Evolutionary conservation across 2,329 filamentous ascomycete species (phyloP).

Genomic region (Aspergillus aculeatus): DNA sequence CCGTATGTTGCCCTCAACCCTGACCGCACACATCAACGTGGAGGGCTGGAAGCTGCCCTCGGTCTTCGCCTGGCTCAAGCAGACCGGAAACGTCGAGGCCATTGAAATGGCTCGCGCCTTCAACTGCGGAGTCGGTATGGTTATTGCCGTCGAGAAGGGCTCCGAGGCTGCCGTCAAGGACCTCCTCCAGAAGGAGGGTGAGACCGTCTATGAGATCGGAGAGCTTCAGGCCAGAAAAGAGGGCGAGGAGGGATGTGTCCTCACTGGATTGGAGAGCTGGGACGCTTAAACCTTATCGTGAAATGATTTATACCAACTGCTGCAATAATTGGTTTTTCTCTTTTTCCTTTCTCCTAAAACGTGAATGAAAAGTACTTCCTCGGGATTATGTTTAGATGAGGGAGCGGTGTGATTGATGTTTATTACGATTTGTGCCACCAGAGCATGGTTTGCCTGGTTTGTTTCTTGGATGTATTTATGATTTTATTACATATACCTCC

Average conservation of each 20-base stretch:
- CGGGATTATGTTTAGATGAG: background rate
- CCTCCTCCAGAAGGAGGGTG: conserved; percentile 65
- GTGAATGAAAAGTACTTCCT: background rate
- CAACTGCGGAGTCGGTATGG: conserved; percentile 95
- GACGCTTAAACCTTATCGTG: conserved; percentile 16
- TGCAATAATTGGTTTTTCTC: conserved; percentile 7
- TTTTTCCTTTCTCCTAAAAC: background rate
- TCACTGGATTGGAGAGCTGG: conserved; percentile 59
- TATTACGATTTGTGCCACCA: background rate
- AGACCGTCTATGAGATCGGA: conserved; percentile 76
- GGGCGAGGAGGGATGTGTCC: conserved; percentile 59
- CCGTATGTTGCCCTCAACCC: conserved; percentile 76
- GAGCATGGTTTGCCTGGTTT: background rate
- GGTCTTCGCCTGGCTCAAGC: conserved; percentile 86
- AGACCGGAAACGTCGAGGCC: conserved; percentile 65
- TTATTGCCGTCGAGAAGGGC: conserved; percentile 70
- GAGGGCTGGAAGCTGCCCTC: conserved; percentile 70
- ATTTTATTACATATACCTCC: background rate
- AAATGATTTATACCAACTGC: conserved; percentile 10
- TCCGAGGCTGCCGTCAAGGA: conserved; percentile 62
- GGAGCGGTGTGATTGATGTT: background rate
- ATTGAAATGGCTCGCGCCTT: conserved; percentile 88
- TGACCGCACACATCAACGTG: conserved; percentile 80
- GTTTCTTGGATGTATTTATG: background rate
- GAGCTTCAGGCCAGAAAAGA: conserved; percentile 60